Evolutionary conservation across 176 grass and related monocot species (phyloP), one percentile per base, ranked within the genome.

Genomic region (Bothriochloa decipiens): DNA sequence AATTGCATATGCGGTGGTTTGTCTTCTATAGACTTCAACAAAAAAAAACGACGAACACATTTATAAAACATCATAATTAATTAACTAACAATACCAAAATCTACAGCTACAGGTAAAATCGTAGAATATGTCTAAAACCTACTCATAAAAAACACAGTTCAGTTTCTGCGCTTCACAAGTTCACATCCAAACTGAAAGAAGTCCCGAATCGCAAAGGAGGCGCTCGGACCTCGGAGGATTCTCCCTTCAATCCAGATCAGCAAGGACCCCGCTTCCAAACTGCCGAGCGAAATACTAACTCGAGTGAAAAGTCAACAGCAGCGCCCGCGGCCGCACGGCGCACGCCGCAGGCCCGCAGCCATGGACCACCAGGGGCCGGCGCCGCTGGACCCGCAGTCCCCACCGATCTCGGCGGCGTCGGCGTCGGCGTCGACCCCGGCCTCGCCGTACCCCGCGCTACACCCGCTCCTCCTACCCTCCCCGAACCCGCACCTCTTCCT

Each of bases 401-500:
- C 58, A 29, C 72, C 79, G 72, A 6, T 36, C 8, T 26, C 57
- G 6, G 29, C 70, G 36, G 22, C 57, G 4, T 26, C 77, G 20
- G 26, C 42, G 13, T 16, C 33, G 73, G 6, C 78, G 14, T 80
- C 60, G 9, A 55, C 57, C 29, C 29, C 29, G 29, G 29, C 29
- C 29, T 32, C 29, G 3, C 41, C 65, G 41, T 86, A 82, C 88
- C 58, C 88, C 25, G 71, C 22, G 52, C 88, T 90, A 22, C 79
- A 86, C 88, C 83, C 79, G 4, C 78, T 86, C 5, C 83, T 90
- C 26, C 73, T 90, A 35, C 66, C 65, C 10, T 82, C 83, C 45
- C 74, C 88, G 9, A 86, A 86, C 66, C 83, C 83, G 17, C 88
- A 90, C 66, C 79, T 90, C 26, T 74, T 90, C 83, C 57, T 90